Base-by-base conservation (phyloP, 1,284 basidiomycete genomes). In the Irpex sp. region DNA sequence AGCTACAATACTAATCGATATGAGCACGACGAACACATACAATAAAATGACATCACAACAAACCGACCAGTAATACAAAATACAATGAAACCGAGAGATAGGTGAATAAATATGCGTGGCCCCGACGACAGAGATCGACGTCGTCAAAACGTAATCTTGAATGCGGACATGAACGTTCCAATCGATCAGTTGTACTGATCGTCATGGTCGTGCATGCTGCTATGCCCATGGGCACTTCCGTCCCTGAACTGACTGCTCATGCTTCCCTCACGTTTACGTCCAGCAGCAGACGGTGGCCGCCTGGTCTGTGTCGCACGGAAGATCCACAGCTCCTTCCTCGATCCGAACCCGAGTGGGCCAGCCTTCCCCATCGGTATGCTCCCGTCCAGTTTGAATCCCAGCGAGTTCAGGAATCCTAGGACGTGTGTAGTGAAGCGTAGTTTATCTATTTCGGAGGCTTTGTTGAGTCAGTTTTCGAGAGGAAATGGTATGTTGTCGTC, bases 311-410 rank as follows among this genome's bases (percentile, higher is more conserved):
- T 56, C 42, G 70, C 65, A 47, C 67, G 62, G 71, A 82, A 82
- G 48, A 82, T 71, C 82, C 82, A 82, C 35, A 81, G 57, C 66
- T 83, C 82, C 64, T 73, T 77, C 64, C 76, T 76, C 33, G 73
- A 69, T 12, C 77, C 73, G 28, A 82, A 67, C 35, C 76, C 74
- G 57, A 80, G 69, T 45, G 78, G 63, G 6, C 76, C 74, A n/a
- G 70, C 67, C 12, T 74, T 69, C 4, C 79, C 77, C 61, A 82
- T 72, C 0, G 76, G 75, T 33, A 82, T 71, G 39, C 78, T 79
- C 3, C 81, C 82, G 58, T 80, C 77, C 10, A 82, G 74, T 58
- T 73, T 77, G 69, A 75, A 82, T 10, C 79, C 79, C 52, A 73
- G 68, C 9, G 59, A 60, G 57, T 70, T 72, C 65, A 80, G 74